Evolutionary conservation across 257 asterid species (phyloP), one percentile per base, ranked within the genome.

Genomic region (Handroanthus guayacan): DNA sequence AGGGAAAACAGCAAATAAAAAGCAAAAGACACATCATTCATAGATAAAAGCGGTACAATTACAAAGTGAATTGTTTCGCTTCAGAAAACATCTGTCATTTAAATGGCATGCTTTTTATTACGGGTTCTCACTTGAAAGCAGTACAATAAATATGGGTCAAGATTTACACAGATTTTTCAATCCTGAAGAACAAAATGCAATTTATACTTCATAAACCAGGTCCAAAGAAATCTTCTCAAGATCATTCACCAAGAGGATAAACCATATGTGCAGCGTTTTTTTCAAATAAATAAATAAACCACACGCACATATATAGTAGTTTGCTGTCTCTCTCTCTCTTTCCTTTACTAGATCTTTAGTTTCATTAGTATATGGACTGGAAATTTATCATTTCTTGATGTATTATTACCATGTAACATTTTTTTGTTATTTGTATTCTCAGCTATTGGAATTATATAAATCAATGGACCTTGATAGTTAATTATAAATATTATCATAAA

Each of bases 1-100:
- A 63, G 62, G 57, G 71, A 31, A 58, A 69, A 65, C 72, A 71
- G 52, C 17, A 20, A 17, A 65, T 54, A 25, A 52, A 36, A 31
- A 47, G n/a, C 41, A 12, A n/a, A 62, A 5, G 37, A 39, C 20
- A 18, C 4, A 68, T 25, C 1, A 25, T 25, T 25, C 31, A 25
- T 25, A 25, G 31, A 25, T 25, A 25, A 25, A 25, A 25, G 31
- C 31, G 0, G 31, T 25, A 25, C 31, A 25, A 25, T 25, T 25
- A 25, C 31, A 25, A 1, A 25, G 31, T 25, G 31, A 25, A 25
- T 25, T 25, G 31, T 25, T 25, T 25, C 31, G 1, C 31, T 25
- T 25, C 31, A 25, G 31, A 25, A 25, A 25, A 25, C 31, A 25
- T 25, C 31, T 25, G 31, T 25, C 31, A 25, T 25, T 25, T 0